Evolutionary conservation across 2,329 filamentous ascomycete genomes (phyloP).

Genomic region (Ascochyta rabiei): DNA sequence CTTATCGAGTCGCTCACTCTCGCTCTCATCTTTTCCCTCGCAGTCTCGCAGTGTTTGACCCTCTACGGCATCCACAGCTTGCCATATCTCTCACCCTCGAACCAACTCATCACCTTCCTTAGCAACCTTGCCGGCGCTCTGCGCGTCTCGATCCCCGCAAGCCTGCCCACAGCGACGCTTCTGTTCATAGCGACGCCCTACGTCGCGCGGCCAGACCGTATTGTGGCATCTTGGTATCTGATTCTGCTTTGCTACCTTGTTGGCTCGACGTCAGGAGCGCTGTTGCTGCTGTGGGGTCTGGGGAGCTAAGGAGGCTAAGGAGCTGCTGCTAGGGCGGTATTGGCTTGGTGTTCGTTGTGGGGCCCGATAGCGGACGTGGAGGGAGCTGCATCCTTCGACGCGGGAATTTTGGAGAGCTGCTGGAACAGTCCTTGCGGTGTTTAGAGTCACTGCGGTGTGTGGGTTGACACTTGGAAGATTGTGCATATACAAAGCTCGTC

Average conservation of each 20-base stretch:
- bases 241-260: conserved; percentile 32
- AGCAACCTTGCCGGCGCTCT: conserved; percentile 25
- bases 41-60: conserved; percentile 22
- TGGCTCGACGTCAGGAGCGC: conserved; percentile 27
- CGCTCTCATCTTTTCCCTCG: conserved; percentile 15
- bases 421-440: conserved; percentile 11
- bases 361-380: conserved; percentile 29
- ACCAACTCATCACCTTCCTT: conserved; percentile 12
- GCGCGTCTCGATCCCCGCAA: conserved; percentile 26
- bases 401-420: background rate
- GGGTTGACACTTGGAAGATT: conserved; percentile 21
- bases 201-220: conserved; percentile 21
- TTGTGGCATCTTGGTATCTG: conserved; percentile 26
- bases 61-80: conserved; percentile 22
- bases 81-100: background rate
- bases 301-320: background rate
- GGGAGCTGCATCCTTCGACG: conserved; percentile 1
- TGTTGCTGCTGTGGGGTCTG: conserved; percentile 18
- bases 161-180: conserved; percentile 26
- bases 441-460: conserved; percentile 20
- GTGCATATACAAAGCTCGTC: background rate
- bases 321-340: conserved; percentile 11
- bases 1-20: conserved; percentile 8
- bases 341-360: conserved; percentile 6
- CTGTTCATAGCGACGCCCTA: conserved; percentile 31